Evolutionary conservation across 2,329 filamentous ascomycete species (phyloP).

Genomic region (Neurospora sp.): DNA sequence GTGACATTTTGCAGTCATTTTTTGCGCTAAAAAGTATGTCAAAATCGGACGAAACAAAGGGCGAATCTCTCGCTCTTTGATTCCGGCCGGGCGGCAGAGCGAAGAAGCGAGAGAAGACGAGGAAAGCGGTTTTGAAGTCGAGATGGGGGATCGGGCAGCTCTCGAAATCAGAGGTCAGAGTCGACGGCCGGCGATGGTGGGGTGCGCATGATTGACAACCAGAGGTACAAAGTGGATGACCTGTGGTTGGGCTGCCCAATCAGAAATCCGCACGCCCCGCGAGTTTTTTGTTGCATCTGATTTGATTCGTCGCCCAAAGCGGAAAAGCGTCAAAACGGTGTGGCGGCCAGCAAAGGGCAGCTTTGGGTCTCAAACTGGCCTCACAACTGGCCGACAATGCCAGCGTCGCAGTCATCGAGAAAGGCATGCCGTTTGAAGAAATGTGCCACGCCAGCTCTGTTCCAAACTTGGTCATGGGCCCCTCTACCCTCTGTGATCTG

Average conservation of each 20-base stretch:
- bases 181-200: conserved; percentile 10
- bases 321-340: conserved; percentile 13
- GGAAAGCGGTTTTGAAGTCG: conserved; percentile 1
- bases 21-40: conserved; percentile 11
- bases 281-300: conserved; percentile 19
- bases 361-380: neutral
- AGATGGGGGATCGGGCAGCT: conserved; percentile 9
- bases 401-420: conserved; percentile 4
- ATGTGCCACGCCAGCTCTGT: neutral
- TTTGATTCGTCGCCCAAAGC: conserved; percentile 15
- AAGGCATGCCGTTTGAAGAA: neutral
- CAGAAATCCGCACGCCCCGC: conserved; percentile 28
- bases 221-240: conserved; percentile 22
- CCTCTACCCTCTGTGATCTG: neutral
- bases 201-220: conserved; percentile 20
- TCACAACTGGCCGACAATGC: neutral
- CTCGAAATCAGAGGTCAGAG: conserved; percentile 12
- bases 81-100: conserved; percentile 9
- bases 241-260: conserved; percentile 28
- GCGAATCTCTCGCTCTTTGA: neutral
- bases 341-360: conserved; percentile 13
- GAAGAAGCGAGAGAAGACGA: conserved; percentile 16
- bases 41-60: conserved; percentile 6
- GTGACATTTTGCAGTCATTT: conserved; percentile 6
- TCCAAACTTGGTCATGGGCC: neutral